phyloP scores from a whole-genome alignment of 73 alveolate genomes.

The Tetrahymena thermophila region DNA sequence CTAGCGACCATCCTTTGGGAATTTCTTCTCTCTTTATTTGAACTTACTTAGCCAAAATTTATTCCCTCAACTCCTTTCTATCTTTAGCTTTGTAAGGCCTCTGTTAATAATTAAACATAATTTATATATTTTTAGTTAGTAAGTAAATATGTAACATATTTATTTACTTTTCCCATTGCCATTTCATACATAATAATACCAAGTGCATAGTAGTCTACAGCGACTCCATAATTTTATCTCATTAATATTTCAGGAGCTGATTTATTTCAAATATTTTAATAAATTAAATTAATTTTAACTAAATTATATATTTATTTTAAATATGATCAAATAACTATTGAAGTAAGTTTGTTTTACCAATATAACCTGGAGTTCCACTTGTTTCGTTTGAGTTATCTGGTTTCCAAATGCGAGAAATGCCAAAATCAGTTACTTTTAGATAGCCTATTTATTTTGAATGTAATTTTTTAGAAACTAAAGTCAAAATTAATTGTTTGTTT shows the following conservation, averaged over 20 bases:
- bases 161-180: conserved; percentile 55
- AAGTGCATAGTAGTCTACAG: conserved; percentile 87
- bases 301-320: background rate
- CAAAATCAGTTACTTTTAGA: conserved; percentile 83
- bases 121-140: background rate
- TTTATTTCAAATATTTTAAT: background rate
- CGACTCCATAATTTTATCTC: conserved; percentile 68
- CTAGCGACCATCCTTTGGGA: conserved; percentile 93
- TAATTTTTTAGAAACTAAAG: no score
- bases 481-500: background rate
- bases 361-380: conserved; percentile 82
- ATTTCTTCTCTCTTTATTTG: conserved; percentile 65
- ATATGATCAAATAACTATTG: background rate
- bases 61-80: conserved; percentile 71
- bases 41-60: conserved; percentile 61
- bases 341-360: conserved; percentile 32
- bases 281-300: background rate
- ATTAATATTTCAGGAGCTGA: conserved; percentile 87
- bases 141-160: background rate
- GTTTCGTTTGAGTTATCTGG: conserved; percentile 83
- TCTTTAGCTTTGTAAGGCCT: conserved; percentile 87
- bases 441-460: conserved; percentile 50
- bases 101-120: conserved; percentile 48
- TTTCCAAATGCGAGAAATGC: conserved; percentile 78
- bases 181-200: conserved; percentile 88